Percentiles rank a stretch among this genome's conserved stretches.
Evolutionary conservation across 257 asterid species (phyloP).

Genomic region (Fraxinus excelsior): DNA sequence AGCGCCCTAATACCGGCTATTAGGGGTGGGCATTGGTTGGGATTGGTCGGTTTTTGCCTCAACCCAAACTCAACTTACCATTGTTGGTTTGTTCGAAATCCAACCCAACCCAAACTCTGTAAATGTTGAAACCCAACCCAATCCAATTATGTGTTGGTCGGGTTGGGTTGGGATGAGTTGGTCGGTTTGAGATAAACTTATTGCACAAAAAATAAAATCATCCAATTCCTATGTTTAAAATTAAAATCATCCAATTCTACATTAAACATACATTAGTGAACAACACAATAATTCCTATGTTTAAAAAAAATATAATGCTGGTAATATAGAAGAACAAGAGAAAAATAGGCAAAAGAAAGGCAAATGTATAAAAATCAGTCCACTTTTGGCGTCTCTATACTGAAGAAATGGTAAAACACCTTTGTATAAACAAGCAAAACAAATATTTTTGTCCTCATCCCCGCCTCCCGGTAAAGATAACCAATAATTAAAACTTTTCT

Average conservation of each 20-base stretch:
- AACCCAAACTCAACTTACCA: too few species aligned
- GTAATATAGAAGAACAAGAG: not conserved
- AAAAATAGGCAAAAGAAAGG: not conserved
- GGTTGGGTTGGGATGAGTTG: too few species aligned
- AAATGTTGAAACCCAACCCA: too few species aligned
- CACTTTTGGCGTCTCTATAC: not conserved
- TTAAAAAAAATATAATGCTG: not conserved
- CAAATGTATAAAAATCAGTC: not conserved
- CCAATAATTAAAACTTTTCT: not conserved
- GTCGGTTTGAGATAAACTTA: too few species aligned
- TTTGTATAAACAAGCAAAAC: not conserved
- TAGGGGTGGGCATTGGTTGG: too few species aligned
- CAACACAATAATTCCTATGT: conserved; percentile 16
- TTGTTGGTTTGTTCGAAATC: too few species aligned
- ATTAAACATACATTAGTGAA: conserved; percentile 24
- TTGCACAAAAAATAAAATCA: too few species aligned
- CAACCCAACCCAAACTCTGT: too few species aligned
- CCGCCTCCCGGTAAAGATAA: not conserved
- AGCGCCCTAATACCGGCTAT: too few species aligned
- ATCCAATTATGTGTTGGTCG: too few species aligned
- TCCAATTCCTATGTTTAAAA: too few species aligned
- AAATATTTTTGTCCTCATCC: not conserved
- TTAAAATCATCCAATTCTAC: conserved; percentile 57
- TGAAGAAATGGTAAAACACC: not conserved
- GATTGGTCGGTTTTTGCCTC: too few species aligned